Percentiles rank a stretch among this genome's conserved stretches.
Evolutionary conservation across 345 rosid genomes (phyloP).

Genomic region (Ricinus communis): DNA sequence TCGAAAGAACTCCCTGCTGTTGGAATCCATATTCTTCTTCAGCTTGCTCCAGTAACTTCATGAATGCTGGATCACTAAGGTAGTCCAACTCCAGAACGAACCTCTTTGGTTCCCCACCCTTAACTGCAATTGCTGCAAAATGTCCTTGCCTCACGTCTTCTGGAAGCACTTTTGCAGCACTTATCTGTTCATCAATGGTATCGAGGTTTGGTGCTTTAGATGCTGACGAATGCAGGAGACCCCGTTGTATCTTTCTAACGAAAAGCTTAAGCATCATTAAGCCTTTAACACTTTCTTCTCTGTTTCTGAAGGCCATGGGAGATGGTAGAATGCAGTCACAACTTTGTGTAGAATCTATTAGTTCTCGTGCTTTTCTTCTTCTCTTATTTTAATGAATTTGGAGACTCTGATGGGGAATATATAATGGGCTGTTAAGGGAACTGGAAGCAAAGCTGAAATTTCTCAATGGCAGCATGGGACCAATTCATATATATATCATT

Average conservation of each 20-base stretch:
- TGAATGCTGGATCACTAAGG: conserved; percentile 47
- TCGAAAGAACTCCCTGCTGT: conserved; percentile 41
- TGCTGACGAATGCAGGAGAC: conserved; percentile 16
- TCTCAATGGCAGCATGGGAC: conserved; percentile 19
- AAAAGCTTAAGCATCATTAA: conserved; percentile 32
- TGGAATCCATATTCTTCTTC: conserved; percentile 56
- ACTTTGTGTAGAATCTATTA: neutral
- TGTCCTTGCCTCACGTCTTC: conserved; percentile 49
- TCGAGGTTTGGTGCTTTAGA: conserved; percentile 8
- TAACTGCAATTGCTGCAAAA: conserved; percentile 43
- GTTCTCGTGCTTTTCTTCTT: neutral
- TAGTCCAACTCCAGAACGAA: conserved; percentile 47
- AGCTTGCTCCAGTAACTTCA: conserved; percentile 47
- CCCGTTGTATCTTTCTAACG: conserved; percentile 22
- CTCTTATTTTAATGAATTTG: neutral
- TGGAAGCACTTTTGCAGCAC: conserved; percentile 24
- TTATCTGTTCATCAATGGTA: conserved; percentile 16
- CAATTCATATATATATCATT: neutral
- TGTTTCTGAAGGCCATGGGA: neutral
- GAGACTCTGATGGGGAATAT: neutral
- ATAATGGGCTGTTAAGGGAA: conserved; percentile 1
- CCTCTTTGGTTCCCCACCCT: conserved; percentile 48
- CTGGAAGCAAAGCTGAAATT: conserved; percentile 22
- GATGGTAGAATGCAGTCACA: too few relatives aligned
- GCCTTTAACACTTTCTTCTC: conserved; percentile 17